Percentiles rank a stretch among this genome's conserved stretches.
phyloP scores from a whole-genome alignment of 2,329 filamentous ascomycete species.

The Catunica adiposa region DNA sequence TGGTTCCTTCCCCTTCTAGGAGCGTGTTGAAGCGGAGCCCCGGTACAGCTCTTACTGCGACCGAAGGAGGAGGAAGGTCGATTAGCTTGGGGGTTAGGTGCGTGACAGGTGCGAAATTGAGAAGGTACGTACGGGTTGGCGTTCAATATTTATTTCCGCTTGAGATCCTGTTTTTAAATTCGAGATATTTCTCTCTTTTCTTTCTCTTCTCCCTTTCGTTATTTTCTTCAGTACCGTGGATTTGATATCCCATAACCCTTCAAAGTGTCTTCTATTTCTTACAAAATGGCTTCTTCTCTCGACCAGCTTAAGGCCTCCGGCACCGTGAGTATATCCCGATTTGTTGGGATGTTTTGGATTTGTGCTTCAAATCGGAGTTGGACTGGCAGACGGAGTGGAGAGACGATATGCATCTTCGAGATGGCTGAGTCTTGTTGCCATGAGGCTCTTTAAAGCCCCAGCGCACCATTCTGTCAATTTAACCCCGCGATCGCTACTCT shows the following conservation, averaged over 20 bases:
- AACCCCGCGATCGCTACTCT: background rate
- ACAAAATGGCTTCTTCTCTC: conserved; percentile 67
- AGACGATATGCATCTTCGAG: too few species aligned
- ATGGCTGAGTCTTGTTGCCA: background rate
- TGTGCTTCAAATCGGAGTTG: too few species aligned
- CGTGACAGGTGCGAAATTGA: too few species aligned
- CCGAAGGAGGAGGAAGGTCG: background rate
- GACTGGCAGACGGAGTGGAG: too few species aligned
- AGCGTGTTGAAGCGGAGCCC: too few species aligned
- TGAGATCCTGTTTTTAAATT: conserved; percentile 2
- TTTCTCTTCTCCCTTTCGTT: conserved; percentile 9
- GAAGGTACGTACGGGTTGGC: background rate
- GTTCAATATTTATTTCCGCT: conserved; percentile 4
- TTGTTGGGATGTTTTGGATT: background rate
- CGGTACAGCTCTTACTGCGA: background rate
- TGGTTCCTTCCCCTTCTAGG: too few species aligned
- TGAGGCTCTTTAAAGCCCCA: background rate
- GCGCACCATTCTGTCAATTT: too few species aligned
- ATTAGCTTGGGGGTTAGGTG: too few species aligned
- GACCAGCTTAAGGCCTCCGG: conserved; percentile 94
- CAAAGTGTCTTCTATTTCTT: conserved; percentile 6
- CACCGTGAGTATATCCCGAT: conserved; percentile 53
- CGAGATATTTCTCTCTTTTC: conserved; percentile 1
- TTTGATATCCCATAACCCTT: conserved; percentile 5
- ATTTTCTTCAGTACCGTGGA: conserved; percentile 7